These are phyloP conservation scores for Sechiopsis laciniata DNA, from an alignment of 306 rosid genomes.

Conservation along the genomic window DNA sequence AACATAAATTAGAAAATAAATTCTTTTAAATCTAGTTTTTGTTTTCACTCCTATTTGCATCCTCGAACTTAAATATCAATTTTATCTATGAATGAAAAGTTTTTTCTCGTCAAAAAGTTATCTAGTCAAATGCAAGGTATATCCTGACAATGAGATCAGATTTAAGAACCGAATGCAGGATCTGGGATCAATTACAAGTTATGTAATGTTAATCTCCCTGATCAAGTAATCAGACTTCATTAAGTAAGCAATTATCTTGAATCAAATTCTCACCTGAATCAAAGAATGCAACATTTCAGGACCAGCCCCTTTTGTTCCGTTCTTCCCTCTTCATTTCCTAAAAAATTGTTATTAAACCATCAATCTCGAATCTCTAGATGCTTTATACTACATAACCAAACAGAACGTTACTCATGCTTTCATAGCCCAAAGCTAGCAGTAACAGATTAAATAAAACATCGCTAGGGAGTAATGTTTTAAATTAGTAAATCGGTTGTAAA, in stretches of 20 bases:
- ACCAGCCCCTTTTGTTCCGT: conserved; percentile 84
- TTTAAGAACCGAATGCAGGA: not conserved
- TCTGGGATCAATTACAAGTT: not conserved
- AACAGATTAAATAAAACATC: not conserved
- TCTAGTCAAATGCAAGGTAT: not conserved
- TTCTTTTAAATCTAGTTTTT: too few species aligned
- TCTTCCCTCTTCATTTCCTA: conserved; percentile 94
- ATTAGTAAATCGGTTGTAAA: not conserved
- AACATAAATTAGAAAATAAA: not conserved
- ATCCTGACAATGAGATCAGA: not conserved
- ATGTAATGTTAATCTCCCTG: not conserved
- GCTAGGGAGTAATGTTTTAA: not conserved
- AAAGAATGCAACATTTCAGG: conserved; percentile 75
- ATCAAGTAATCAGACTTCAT: not conserved
- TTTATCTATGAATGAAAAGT: too few species aligned
- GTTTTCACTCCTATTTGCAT: too few species aligned
- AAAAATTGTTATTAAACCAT: conserved; percentile 22
- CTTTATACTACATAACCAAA: not conserved
- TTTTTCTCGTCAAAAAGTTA: too few species aligned
- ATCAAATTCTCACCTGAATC: conserved; percentile 35
- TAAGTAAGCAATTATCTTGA: not conserved
- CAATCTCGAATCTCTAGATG: not conserved
- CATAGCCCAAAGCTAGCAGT: not conserved
- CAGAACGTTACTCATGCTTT: not conserved
- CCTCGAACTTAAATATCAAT: too few species aligned